Evolutionary conservation across 139 green algal species (phyloP).

Genomic region (Chlorella sp.): DNA sequence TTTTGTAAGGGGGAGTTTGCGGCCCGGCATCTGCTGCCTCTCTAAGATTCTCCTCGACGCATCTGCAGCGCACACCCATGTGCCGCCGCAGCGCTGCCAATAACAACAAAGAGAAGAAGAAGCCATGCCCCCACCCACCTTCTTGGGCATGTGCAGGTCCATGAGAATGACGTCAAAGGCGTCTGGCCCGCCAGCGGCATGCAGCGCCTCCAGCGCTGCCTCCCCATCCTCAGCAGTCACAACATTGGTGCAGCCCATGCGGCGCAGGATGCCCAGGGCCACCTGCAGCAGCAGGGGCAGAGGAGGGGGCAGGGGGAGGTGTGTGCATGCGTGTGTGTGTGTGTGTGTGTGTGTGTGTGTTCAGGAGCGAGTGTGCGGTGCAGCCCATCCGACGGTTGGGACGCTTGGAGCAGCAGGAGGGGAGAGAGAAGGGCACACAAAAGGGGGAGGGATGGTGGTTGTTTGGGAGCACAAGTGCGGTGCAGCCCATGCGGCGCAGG

Average conservation of each 20-base stretch:
- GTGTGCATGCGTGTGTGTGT: too few relatives aligned
- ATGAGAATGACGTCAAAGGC: conserved; percentile 88
- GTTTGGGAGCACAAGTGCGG: conserved; percentile 49
- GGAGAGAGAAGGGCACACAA: too few relatives aligned
- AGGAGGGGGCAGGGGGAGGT: background rate
- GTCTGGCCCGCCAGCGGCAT: conserved; percentile 56
- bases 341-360: too few relatives aligned
- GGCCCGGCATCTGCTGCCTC: too few relatives aligned
- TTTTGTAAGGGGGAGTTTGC: too few relatives aligned
- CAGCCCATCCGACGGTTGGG: too few relatives aligned
- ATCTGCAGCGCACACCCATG: background rate
- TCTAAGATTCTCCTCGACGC: too few relatives aligned
- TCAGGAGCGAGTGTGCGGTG: too few relatives aligned
- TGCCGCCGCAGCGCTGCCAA: too few relatives aligned
- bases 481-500: conserved; percentile 58
- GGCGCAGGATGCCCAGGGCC: conserved; percentile 66
- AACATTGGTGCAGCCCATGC: conserved; percentile 65
- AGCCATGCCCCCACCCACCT: conserved; percentile 46
- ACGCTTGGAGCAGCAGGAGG: too few relatives aligned
- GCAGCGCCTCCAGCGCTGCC: conserved; percentile 60
- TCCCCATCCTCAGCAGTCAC: conserved; percentile 56
- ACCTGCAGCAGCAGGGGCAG: conserved; percentile 41
- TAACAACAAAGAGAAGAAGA: background rate
- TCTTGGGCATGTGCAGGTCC: conserved; percentile 93
- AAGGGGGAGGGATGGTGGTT: too few relatives aligned